Conservation (phyloP, 2,329 filamentous ascomycete species). For the Herpotrichia juniperi region DNA sequence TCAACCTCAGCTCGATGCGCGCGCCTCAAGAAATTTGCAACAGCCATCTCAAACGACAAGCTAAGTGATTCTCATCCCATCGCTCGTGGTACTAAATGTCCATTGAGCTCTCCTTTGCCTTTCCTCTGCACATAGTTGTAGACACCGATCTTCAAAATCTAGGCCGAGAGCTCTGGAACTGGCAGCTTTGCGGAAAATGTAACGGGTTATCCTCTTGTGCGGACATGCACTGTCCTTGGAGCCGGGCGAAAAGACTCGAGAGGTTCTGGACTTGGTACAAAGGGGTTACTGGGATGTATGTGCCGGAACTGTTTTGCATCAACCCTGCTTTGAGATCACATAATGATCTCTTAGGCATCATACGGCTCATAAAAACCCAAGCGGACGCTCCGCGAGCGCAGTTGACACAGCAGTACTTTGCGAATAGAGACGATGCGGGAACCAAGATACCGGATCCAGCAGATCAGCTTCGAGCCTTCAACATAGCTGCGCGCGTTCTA, state of each 20-base stretch:
- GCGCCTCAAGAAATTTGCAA: too few species aligned
- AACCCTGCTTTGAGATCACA: slow-evolving; percentile 5
- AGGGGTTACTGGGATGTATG: slow-evolving; percentile 6
- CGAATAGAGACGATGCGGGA: not conserved
- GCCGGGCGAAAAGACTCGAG: slow-evolving; percentile 5
- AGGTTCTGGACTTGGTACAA: slow-evolving; percentile 10
- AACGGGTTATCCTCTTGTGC: not conserved
- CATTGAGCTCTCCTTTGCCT: not conserved
- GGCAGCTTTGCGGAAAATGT: slow-evolving; percentile 9
- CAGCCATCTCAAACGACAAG: too few species aligned
- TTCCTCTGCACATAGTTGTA: not conserved
- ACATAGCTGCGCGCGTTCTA: slow-evolving; percentile 11
- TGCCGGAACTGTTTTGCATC: slow-evolving; percentile 1
- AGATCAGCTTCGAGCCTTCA: slow-evolving; percentile 9
- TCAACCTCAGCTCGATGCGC: too few species aligned
- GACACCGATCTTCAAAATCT: slow-evolving; percentile 5
- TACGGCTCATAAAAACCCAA: slow-evolving; percentile 1
- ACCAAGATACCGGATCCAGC: not conserved
- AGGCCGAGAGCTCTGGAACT: slow-evolving; percentile 4
- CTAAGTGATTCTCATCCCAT: too few species aligned
- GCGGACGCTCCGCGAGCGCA: not conserved
- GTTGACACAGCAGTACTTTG: slow-evolving; percentile 2
- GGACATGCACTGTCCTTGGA: slow-evolving; percentile 5
- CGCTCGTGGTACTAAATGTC: not conserved
- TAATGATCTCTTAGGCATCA: slow-evolving; percentile 7